Evolutionary conservation across 257 asterid genomes (phyloP).

Genomic region (Solanum bulbocastanum): DNA sequence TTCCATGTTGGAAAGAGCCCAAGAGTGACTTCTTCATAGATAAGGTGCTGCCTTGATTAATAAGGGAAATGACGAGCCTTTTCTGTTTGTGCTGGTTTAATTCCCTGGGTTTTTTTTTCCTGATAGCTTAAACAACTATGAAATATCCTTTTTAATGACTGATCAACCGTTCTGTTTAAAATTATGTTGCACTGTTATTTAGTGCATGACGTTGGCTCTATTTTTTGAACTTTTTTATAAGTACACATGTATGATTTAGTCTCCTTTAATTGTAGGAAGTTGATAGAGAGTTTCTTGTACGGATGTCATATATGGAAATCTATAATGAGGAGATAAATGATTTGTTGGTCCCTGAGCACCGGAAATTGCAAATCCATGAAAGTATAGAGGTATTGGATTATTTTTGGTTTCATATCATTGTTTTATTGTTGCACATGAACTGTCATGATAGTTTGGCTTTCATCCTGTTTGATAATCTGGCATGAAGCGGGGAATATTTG

Average conservation of each 20-base stretch:
- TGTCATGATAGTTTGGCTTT: background rate
- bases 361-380: slow-evolving; percentile 87
- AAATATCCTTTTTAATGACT: background rate
- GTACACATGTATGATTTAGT: background rate
- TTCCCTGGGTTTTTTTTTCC: background rate
- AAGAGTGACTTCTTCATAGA: background rate
- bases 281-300: slow-evolving; percentile 76
- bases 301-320: slow-evolving; percentile 98
- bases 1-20: background rate
- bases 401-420: background rate
- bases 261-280: slow-evolving; percentile 34
- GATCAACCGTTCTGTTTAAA: background rate
- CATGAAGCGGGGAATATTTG: slow-evolving; percentile 87
- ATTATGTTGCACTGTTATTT: background rate
- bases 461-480: background rate
- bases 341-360: slow-evolving; percentile 87
- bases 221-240: background rate
- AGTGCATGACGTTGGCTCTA: background rate
- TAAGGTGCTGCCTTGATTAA: background rate
- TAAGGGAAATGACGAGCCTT: background rate
- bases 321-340: slow-evolving; percentile 97
- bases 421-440: background rate
- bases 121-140: background rate
- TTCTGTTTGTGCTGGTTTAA: background rate
- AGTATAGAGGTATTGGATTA: slow-evolving; percentile 60